A percentile compares a stretch with the other conserved stretches of the same genome.
Conservation (phyloP, 2,329 filamentous ascomycete genomes). For the Meredithiella fracta region DNA sequence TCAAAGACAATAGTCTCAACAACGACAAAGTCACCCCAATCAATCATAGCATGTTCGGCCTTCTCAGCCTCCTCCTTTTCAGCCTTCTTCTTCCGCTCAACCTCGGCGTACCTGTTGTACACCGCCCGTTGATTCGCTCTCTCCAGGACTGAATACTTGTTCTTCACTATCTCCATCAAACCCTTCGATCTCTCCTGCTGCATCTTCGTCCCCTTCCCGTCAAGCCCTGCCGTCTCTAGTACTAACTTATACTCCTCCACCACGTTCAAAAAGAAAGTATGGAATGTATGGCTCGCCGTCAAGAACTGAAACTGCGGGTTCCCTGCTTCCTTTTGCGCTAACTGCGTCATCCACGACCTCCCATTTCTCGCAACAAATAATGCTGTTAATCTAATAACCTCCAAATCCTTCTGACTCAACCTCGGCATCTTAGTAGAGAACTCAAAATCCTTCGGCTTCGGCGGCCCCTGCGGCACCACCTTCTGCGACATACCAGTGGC, state of each 20-base stretch:
- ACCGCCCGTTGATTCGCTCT: slow-evolving; percentile 75
- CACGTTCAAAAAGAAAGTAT: slow-evolving; percentile 85
- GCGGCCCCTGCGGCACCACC: slow-evolving; percentile 61
- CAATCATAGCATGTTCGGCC: slow-evolving; percentile 63
- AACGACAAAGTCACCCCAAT: slow-evolving; percentile 95
- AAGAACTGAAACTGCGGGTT: slow-evolving; percentile 97
- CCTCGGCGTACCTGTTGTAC: slow-evolving; percentile 69
- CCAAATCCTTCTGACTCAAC: slow-evolving; percentile 85
- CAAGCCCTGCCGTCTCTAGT: slow-evolving; percentile 48
- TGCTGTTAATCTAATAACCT: slow-evolving; percentile 59
- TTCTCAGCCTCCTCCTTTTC: slow-evolving; percentile 73
- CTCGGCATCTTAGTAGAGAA: slow-evolving; percentile 96
- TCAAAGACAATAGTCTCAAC: slow-evolving; percentile 90
- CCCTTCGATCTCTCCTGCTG: slow-evolving; percentile 57
- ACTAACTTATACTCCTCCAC: slow-evolving; percentile 87
- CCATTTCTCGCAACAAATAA: slow-evolving; percentile 88
- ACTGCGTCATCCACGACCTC: slow-evolving; percentile 72
- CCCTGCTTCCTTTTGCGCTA: slow-evolving; percentile 74
- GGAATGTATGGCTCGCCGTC: slow-evolving; percentile 83
- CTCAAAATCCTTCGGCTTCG: slow-evolving; percentile 70
- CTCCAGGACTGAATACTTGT: slow-evolving; percentile 66
- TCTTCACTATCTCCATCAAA: slow-evolving; percentile 55
- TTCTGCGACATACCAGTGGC: slow-evolving; percentile 28
- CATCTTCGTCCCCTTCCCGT: slow-evolving; percentile 49
- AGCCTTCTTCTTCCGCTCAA: slow-evolving; percentile 76